Percentiles rank a stretch among this genome's conserved stretches.
Evolutionary conservation across 108 stramenopile genomes (phyloP).

Genomic region (Conticribra weissflogii): DNA sequence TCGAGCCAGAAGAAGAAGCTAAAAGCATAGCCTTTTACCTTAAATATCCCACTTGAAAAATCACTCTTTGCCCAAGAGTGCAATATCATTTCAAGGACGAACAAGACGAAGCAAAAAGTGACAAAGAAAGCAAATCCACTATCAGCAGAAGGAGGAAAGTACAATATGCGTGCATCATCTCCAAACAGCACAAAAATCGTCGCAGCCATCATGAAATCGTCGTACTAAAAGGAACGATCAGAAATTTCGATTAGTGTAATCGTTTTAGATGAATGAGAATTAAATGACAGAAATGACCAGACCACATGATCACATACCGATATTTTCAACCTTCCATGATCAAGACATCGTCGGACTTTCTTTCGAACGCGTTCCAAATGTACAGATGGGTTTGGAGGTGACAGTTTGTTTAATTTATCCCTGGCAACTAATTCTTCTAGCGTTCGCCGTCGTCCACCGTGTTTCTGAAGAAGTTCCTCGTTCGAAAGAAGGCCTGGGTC

Average conservation of each 20-base stretch:
- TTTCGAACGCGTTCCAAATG: slow-evolving; percentile 26
- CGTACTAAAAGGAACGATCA: no score
- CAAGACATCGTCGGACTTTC: slow-evolving; percentile 47
- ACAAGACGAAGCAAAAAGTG: slow-evolving; percentile 56
- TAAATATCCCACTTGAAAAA: slow-evolving; percentile 46
- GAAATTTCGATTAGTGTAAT: no score
- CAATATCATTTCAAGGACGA: slow-evolving; percentile 60
- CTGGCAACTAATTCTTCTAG: slow-evolving; percentile 41
- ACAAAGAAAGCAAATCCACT: slow-evolving; percentile 50
- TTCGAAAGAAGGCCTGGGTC: slow-evolving; percentile 56
- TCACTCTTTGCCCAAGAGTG: slow-evolving; percentile 56
- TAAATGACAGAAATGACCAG: neutral
- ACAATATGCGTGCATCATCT: slow-evolving; percentile 57
- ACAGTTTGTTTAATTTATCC: slow-evolving; percentile 17
- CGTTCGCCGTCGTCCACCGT: slow-evolving; percentile 33
- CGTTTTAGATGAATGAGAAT: no score
- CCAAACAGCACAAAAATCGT: slow-evolving; percentile 73
- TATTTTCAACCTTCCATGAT: slow-evolving; percentile 55
- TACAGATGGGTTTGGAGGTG: neutral
- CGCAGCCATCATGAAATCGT: slow-evolving; percentile 64
- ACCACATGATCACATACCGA: slow-evolving; percentile 34
- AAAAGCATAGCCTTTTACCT: slow-evolving; percentile 50
- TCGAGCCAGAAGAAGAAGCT: slow-evolving; percentile 82
- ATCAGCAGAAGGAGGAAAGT: slow-evolving; percentile 53
- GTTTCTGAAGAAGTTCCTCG: slow-evolving; percentile 44